Base-by-base conservation (phyloP, 768 basidiomycete species). In the Suillus spraguei region DNA sequence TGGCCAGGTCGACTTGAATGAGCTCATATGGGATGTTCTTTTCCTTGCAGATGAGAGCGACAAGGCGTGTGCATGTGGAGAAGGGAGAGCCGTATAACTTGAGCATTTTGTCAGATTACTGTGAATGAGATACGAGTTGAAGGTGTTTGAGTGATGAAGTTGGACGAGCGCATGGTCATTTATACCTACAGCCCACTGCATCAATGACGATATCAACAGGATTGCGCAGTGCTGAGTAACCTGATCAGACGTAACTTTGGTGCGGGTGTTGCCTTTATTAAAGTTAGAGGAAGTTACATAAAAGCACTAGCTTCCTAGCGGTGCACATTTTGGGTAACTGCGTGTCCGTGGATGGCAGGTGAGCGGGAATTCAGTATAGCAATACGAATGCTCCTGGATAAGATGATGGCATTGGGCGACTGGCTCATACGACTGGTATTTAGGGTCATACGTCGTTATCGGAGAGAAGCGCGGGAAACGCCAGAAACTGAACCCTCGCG, bases 1-100 rank as follows among this genome's bases (percentile, higher is more conserved):
- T 80, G 52, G 53, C 2, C 22, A 85, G 60, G 66, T 87, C 75
- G 65, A 90, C 59, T 5, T 56, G 11, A 46, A 82, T 64, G 58
- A 88, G 66, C 65, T 85, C 82, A 71, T 84, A 90, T 0, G 85
- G 82, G 7, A 90, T 77, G 0, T 79, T 67, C 69, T 85, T 85
- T 72, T 90, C 89, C 65, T 80, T 79, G 66, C 84, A 76, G 17
- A 87, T 69, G 47, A 78, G 64, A 4, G 79, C 84, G 33, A 87
- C 87, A 38, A 83, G 80, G 13, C 76, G 79, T 6, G 85, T 83
- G 78, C 80, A 83, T 22, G 83, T 80, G 5, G 86, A 85, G 36
- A 14, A 0, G 52, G 69, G 9, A 63, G 0, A 58, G 13, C 80
- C 80, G 69, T 76, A 47, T 47, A 82, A 60, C 49, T 72, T 77